Evolutionary conservation across 2,329 filamentous ascomycete species (phyloP), one percentile per base, ranked within the genome.

Genomic region (Immersiporthe knoxdaviesiana): DNA sequence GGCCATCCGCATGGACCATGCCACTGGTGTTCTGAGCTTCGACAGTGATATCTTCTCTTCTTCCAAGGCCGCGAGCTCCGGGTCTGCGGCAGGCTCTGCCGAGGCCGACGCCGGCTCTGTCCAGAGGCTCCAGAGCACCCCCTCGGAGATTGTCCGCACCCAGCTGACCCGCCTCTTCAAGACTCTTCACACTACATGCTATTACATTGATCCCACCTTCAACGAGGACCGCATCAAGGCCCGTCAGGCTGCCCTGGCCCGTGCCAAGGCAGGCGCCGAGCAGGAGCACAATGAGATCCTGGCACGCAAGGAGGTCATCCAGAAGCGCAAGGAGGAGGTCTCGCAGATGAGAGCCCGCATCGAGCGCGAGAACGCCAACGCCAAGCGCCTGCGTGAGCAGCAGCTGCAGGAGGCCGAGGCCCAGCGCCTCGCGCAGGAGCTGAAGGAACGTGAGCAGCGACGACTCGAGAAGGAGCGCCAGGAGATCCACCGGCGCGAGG

Each of bases 21-120:
- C 94, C 72, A 95, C 94, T 66, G 94, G 96, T 71, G 92, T 97
- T 63, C 88, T 99, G 71, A 97, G 94, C 79, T 99, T 99, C 76
- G 96, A 99, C 80, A 97, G 93, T 67, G 96, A 99, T 80, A 94
- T 99, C 74, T 98, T 99, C 86, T 97, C 96, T 47, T 97, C 96
- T 21, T 90, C 94, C 77, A 98, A 97, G 85, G 93, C 95, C 74
- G 88, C 93, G 71, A 93, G 97, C 81, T 87, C 92, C 72, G 94
- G 94, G 72, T 94, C 93, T 74, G 88, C 87, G 68, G 90, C 92
- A 72, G 94, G 94, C 71, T 97, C 95, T 67, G 92, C 95, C 61
- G 96, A 98, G 82, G 88, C 85, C 72, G 94, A 97, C 78, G 86
- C 88, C 67, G 90, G 91, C 76, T 92, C 92, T 64, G 92, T 98